Evolutionary conservation across 257 asterid species (phyloP).

Genomic region (Mitragyna speciosa): DNA sequence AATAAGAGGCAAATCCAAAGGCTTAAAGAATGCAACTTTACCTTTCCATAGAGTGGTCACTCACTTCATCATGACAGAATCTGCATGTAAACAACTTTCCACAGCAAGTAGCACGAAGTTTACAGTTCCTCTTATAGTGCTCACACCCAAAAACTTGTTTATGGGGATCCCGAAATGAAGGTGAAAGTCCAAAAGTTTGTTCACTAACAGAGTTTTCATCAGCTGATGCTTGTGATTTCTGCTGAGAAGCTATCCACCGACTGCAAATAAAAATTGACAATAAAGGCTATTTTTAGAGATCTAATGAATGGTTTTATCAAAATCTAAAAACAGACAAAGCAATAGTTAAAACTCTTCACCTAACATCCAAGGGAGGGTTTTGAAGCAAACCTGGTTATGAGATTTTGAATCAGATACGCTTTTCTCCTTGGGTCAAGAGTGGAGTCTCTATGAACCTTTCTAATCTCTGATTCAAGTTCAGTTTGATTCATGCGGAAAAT

Average conservation of each 20-base stretch:
- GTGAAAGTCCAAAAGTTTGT: slow-evolving; percentile 34
- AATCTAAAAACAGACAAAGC: not conserved
- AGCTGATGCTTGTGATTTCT: slow-evolving; percentile 40
- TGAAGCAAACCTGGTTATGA: slow-evolving; percentile 44
- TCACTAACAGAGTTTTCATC: slow-evolving; percentile 32
- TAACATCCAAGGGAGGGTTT: not conserved
- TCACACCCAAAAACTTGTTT: slow-evolving; percentile 40
- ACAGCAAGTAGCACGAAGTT: slow-evolving; percentile 49
- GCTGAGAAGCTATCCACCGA: slow-evolving; percentile 60
- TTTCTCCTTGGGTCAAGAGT: slow-evolving; percentile 53
- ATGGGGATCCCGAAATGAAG: slow-evolving; percentile 40
- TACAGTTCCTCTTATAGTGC: slow-evolving; percentile 51
- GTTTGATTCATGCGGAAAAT: slow-evolving; percentile 56
- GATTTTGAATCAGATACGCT: slow-evolving; percentile 46
- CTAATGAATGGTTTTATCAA: not conserved
- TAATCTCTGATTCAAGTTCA: slow-evolving; percentile 54
- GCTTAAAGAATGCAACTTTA: slow-evolving; percentile 16
- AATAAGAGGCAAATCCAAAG: not conserved
- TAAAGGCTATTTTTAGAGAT: not conserved
- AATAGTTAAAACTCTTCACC: not conserved
- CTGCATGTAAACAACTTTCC: slow-evolving; percentile 45
- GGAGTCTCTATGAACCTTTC: slow-evolving; percentile 42
- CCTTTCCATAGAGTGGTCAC: slow-evolving; percentile 49
- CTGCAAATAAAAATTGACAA: slow-evolving; percentile 21
- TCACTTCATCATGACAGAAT: slow-evolving; percentile 50